phyloP scores from a whole-genome alignment of 345 rosid species.

The Camelina neglecta region DNA sequence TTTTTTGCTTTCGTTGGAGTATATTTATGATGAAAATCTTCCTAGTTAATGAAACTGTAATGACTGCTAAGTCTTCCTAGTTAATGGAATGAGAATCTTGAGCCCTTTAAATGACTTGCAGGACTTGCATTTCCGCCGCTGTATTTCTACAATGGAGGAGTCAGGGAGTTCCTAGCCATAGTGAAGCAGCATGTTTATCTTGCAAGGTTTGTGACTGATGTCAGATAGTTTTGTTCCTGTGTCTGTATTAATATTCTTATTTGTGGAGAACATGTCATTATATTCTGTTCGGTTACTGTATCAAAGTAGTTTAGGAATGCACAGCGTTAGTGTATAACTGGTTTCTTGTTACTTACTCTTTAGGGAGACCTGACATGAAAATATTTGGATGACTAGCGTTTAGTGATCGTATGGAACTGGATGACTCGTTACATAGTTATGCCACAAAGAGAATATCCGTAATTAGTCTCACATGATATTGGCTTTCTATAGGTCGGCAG shows the following conservation, averaged over 20 bases:
- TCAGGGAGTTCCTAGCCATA: conserved; percentile 82
- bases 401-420: conserved; percentile 24
- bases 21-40: background rate
- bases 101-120: conserved; percentile 42
- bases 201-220: conserved; percentile 63
- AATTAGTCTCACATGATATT: conserved; percentile 20
- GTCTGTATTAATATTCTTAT: conserved; percentile 19
- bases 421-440: conserved; percentile 18
- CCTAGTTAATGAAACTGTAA: background rate
- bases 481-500: conserved; percentile 70
- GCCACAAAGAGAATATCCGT: conserved; percentile 6
- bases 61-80: conserved; percentile 5
- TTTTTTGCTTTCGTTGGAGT: conserved; percentile 7
- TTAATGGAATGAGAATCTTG: background rate
- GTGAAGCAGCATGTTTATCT: conserved; percentile 83
- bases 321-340: background rate
- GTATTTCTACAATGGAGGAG: conserved; percentile 95
- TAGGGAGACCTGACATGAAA: conserved; percentile 8
- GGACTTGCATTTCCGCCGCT: conserved; percentile 95
- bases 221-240: background rate
- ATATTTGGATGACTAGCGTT: background rate
- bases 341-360: conserved; percentile 20
- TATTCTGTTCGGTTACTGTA: conserved; percentile 6
- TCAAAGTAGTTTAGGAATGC: conserved; percentile 24
- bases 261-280: conserved; percentile 8